Evolutionary conservation across 345 rosid species (phyloP), one percentile per base, ranked within the genome.

Genomic region (Reutealis trisperma): DNA sequence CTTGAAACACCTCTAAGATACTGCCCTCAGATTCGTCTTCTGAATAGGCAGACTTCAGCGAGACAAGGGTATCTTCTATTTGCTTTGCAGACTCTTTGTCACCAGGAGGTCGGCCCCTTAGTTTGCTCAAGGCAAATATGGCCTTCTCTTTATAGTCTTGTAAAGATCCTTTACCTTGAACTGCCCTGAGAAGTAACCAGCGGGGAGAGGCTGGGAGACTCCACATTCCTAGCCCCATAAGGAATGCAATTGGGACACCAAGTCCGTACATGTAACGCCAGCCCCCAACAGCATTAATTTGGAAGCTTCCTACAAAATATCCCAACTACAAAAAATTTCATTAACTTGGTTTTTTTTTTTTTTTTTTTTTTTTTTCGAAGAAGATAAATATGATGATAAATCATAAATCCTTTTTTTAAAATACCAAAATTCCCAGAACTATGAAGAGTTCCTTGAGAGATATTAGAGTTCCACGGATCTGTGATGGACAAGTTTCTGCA

Each of bases 131-230:
- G 67, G 98, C 86, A 78, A 81, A 76, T 71, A 88, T 83, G 67
- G 99, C 98, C 86, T 85, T 90, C 83, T 92, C 97, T 83, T 93
- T 93, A 82, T 79, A 80, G 25, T 89, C 97, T 79, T 88, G 80
- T 77, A 95, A 87, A 78, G 89, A 45, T 65, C 81, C 99, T 88
- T 90, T 89, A 63, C 93, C 98, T 86, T 93, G 93, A 70, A 84
- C 88, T 9, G 89, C 98, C 84, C 97, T 89, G 42, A 96, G 96
- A 85, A 96, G 94, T 80, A 96, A 84, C 99, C 99, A 96, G 11
- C 99, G 92, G 18, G 99, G 99, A 79, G 99, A 96, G 75, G 98
- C 86, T 42, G 98, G 98, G 54, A 96, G 98, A 78, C 96, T 92
- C 93, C 84, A 92, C 88, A 93, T 86, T 67, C 98, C 97, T 49